These are phyloP conservation scores for Brassica carinata DNA, from an alignment of 345 rosid genomes.

Conservation along the genomic window DNA sequence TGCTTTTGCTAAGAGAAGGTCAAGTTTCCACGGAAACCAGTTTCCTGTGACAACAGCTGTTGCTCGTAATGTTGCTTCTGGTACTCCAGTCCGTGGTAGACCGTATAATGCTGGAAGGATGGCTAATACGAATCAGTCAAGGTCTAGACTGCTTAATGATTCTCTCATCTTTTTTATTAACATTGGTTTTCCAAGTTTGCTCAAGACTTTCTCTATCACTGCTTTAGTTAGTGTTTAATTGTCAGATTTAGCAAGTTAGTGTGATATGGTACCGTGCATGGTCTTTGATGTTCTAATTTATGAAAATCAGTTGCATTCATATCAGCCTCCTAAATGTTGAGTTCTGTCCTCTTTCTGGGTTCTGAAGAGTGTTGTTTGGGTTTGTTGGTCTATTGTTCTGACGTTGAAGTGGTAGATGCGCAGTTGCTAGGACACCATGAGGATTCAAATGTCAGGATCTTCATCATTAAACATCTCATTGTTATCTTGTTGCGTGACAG, in stretches of 20 bases:
- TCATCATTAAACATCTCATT: no score
- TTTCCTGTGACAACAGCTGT: constrained; percentile 59
- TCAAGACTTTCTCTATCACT: no score
- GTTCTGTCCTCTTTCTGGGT: neutral
- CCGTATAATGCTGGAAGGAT: constrained; percentile 50
- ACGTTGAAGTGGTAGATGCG: neutral
- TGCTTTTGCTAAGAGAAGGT: constrained; percentile 72
- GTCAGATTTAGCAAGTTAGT: no score
- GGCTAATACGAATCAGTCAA: constrained; percentile 53
- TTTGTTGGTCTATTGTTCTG: neutral
- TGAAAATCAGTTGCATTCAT: no score
- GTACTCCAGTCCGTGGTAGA: constrained; percentile 53
- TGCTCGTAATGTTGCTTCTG: constrained; percentile 61
- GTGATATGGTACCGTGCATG: no score
- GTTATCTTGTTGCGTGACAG: no score
- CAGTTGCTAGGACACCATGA: neutral
- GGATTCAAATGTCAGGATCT: no score
- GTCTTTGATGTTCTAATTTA: no score
- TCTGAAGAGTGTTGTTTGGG: neutral
- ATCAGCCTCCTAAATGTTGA: neutral
- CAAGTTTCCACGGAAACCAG: constrained; percentile 61
- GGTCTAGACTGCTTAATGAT: constrained; percentile 48
- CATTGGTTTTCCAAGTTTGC: neutral
- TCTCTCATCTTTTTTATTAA: constrained; percentile 4
- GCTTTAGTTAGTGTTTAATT: no score